These are phyloP conservation scores for Oenanthe javanica DNA, from an alignment of 140 eudicot genomes.

Conservation along the genomic window DNA sequence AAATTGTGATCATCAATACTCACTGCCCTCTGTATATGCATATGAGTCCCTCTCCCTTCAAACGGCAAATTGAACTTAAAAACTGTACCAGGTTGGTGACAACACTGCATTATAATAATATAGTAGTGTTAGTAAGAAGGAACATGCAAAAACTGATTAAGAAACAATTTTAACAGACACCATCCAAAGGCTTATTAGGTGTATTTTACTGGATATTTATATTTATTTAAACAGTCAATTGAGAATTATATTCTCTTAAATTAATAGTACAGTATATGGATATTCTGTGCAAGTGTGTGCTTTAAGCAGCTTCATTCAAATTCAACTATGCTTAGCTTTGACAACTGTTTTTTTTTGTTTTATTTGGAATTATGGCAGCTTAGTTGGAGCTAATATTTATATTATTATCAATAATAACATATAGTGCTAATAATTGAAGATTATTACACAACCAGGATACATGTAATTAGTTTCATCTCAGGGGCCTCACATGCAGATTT, in stretches of 20 bases:
- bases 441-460: not conserved
- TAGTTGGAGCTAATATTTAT: not conserved
- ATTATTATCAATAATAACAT: not conserved
- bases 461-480: not conserved
- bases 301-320: not conserved
- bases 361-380: not conserved
- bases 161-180: not conserved
- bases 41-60: not conserved
- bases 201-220: not conserved
- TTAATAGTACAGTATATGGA: not conserved
- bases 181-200: slow-evolving; percentile 5
- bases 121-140: not conserved
- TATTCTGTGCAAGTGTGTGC: not conserved
- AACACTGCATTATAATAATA: not conserved
- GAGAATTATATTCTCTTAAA: not conserved
- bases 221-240: not conserved
- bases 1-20: not conserved
- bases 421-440: not conserved
- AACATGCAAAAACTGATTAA: not conserved
- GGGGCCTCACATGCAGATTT: slow-evolving; percentile 6
- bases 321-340: not conserved
- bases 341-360: not conserved
- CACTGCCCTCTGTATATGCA: no score
- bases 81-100: not conserved
- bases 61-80: not conserved